A percentile compares a stretch with the other conserved stretches of the same genome.
Evolutionary conservation across 2,329 filamentous ascomycete species (phyloP).

Genomic region (Aspergillus proliferans): DNA sequence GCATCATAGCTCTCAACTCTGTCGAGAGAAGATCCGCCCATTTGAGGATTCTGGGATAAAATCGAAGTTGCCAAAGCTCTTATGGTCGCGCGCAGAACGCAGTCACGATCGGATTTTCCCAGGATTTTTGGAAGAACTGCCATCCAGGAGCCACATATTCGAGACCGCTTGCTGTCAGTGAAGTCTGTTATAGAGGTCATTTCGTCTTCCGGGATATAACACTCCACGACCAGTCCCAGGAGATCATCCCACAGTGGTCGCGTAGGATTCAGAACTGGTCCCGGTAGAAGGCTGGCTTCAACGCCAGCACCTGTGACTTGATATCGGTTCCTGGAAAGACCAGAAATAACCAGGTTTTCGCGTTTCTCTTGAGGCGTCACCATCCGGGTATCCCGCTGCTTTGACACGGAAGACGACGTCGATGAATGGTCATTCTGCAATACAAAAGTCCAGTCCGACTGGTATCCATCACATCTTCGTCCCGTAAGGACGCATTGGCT

Average conservation of each 20-base stretch:
- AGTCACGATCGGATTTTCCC: constrained; percentile 8
- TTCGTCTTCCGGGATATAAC: constrained; percentile 9
- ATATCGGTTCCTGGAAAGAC: neutral
- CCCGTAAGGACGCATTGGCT: constrained; percentile 18
- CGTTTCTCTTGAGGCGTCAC: neutral
- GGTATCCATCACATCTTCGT: constrained; percentile 19
- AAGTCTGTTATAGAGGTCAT: constrained; percentile 1
- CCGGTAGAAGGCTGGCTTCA: neutral
- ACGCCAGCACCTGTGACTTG: neutral
- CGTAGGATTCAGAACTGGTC: neutral
- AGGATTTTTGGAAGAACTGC: constrained; percentile 31
- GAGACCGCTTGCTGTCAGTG: constrained; percentile 8
- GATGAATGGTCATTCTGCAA: constrained; percentile 3
- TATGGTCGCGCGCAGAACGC: constrained; percentile 24
- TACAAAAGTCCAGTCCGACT: constrained; percentile 15
- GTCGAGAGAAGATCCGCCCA: constrained; percentile 7
- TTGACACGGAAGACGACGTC: neutral
- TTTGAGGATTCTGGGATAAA: constrained; percentile 11
- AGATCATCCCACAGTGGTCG: constrained; percentile 1
- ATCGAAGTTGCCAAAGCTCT: constrained; percentile 30
- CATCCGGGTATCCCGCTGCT: neutral
- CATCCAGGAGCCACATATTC: constrained; percentile 39
- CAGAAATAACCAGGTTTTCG: neutral
- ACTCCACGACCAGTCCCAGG: constrained; percentile 2
- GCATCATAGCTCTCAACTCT: constrained; percentile 23